Evolutionary conservation across 169 alveolate genomes (phyloP), one percentile per base, ranked within the genome.

Genomic region (Cytauxzoon felis): DNA sequence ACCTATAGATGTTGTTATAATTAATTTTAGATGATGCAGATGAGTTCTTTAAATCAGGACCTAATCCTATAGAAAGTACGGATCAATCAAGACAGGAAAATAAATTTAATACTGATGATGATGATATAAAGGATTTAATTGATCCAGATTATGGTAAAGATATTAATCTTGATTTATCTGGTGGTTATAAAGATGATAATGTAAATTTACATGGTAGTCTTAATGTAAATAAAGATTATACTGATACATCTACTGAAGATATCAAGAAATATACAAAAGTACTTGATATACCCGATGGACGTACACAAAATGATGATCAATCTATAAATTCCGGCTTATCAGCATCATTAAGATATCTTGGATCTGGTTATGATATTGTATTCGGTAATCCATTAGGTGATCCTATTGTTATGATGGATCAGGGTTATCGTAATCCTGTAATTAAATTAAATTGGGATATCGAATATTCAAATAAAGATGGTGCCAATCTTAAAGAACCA

Each of bases 351-450:
- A 52, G 80, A 47, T 89, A 83, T 60, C 64, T 89, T 5, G 94
- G 94, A 5, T 66, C 81, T 11, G 94, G 94, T 9, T 89, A 89
- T 52, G 94, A 89, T 45, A 64, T 71, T 30, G 66, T 89, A 24
- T 73, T 69, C 66, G 94, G 94, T 0, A 89, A 89, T 56, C 94
- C 94, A 5, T 78, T 87, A 11, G 94, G 94, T 0, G 94, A 89
- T 52, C 92, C 93, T 7, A 53, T 52, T 5, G 45, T 85, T 24
- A 89, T 84, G 87, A 84, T 87, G 0, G 94, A 89, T 61, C 94
- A 91, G 9, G 94, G 94, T 11, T 81, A 81, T 48, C 78, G 92
- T 26, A 71, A 83, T 30, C 94, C 94, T 8, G 87, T 87, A n/a
- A 66, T 89, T 5, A 68, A 75, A 34, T 63, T 89, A 40, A 60